Conservation (phyloP, 2,329 filamentous ascomycete species). For the Calycina herbarum region DNA sequence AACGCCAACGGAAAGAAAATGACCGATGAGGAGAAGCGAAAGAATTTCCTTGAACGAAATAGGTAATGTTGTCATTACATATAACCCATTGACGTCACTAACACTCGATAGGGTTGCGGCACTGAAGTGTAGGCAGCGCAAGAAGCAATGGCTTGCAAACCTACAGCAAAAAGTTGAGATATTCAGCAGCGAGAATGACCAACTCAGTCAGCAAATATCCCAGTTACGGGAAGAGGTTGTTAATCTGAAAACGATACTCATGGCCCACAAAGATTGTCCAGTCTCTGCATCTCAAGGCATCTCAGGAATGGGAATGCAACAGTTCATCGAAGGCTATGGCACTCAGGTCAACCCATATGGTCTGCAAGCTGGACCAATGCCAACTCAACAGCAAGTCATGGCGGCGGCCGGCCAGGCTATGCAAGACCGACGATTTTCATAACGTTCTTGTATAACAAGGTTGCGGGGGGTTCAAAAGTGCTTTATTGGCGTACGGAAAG, state of each 20-base stretch:
- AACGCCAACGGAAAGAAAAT: slow-evolving; percentile 75
- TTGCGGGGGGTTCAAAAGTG: slow-evolving; percentile 5
- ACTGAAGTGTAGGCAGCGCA: slow-evolving; percentile 93
- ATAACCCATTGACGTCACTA: slow-evolving; percentile 28
- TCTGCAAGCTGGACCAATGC: slow-evolving; percentile 25
- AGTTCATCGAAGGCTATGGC: slow-evolving; percentile 35
- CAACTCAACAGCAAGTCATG: slow-evolving; percentile 26
- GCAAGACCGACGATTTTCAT: slow-evolving; percentile 27
- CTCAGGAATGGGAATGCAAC: slow-evolving; percentile 46
- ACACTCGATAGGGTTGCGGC: slow-evolving; percentile 73
- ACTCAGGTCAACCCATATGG: slow-evolving; percentile 34
- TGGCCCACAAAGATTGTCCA: slow-evolving; percentile 95
- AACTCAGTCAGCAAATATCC: slow-evolving; percentile 77
- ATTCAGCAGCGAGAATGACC: slow-evolving; percentile 89
- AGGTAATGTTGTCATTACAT: slow-evolving; percentile 58
- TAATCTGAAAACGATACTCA: slow-evolving; percentile 85
- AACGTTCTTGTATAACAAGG: slow-evolving; percentile 16
- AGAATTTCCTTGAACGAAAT: slow-evolving; percentile 96
- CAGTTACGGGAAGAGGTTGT: slow-evolving; percentile 90
- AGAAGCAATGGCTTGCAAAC: slow-evolving; percentile 98
- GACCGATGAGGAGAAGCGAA: slow-evolving; percentile 97
- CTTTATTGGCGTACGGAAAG: slow-evolving; percentile 9
- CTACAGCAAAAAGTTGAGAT: slow-evolving; percentile 93
- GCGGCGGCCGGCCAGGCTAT: slow-evolving; percentile 19
- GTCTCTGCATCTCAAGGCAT: slow-evolving; percentile 81